phyloP scores from a whole-genome alignment of 495 filamentous ascomycete genomes.

The Cercophora sp. region DNA sequence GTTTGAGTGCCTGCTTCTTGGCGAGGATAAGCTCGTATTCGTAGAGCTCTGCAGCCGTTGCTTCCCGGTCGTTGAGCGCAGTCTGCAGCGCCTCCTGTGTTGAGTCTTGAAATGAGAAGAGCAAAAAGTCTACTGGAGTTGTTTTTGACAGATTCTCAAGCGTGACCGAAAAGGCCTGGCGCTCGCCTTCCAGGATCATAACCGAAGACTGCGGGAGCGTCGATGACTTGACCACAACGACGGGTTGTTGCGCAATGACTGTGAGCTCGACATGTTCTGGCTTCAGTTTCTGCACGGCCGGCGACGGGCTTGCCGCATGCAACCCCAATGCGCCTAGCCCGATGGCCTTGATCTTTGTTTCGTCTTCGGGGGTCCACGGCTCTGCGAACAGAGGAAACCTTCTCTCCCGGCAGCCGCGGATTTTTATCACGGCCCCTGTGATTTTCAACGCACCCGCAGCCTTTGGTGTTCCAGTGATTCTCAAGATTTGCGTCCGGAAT shows the following conservation, averaged over 20 bases:
- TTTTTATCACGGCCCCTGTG: slow-evolving; percentile 72
- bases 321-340: slow-evolving; percentile 59
- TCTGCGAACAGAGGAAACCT: slow-evolving; percentile 78
- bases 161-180: slow-evolving; percentile 70
- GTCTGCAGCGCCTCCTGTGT: slow-evolving; percentile 71
- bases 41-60: slow-evolving; percentile 72
- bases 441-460: slow-evolving; percentile 65
- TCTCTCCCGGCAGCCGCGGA: slow-evolving; percentile 74
- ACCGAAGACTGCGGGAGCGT: slow-evolving; percentile 80
- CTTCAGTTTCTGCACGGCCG: slow-evolving; percentile 34
- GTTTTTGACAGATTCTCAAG: slow-evolving; percentile 69
- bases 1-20: slow-evolving; percentile 67
- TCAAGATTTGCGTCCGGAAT: slow-evolving; percentile 73
- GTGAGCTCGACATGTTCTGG: slow-evolving; percentile 54
- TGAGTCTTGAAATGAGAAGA: slow-evolving; percentile 87
- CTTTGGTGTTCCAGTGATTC: slow-evolving; percentile 64
- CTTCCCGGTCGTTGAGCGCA: slow-evolving; percentile 69
- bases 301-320: slow-evolving; percentile 27
- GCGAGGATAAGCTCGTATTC: slow-evolving; percentile 76
- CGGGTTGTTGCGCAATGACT: slow-evolving; percentile 74
- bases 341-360: slow-evolving; percentile 69
- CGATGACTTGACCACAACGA: slow-evolving; percentile 67
- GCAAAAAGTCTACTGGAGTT: slow-evolving; percentile 73
- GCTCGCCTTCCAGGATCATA: slow-evolving; percentile 89
- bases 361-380: slow-evolving; percentile 67